These are phyloP conservation scores for Drosera spatulata DNA, from an alignment of 179 eudicot species.

Conservation along the genomic window DNA sequence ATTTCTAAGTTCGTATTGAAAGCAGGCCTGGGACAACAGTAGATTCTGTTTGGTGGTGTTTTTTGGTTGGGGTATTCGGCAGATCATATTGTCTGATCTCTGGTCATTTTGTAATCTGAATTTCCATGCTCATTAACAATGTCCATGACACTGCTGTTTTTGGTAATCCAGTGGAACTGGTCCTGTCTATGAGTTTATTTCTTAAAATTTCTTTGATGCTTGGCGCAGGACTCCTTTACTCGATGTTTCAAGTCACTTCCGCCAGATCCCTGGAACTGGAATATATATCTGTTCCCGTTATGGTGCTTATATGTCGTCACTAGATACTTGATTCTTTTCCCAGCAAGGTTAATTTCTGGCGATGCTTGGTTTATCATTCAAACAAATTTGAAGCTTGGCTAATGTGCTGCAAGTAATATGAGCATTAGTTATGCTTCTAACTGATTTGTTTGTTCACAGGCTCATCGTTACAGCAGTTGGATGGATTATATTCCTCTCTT, in stretches of 20 bases:
- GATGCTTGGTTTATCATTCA: not conserved
- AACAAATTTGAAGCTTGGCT: too few relatives aligned
- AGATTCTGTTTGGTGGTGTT: too few relatives aligned
- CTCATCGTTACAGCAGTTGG: slow-evolving; percentile 67
- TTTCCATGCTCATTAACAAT: too few relatives aligned
- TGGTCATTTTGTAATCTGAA: too few relatives aligned
- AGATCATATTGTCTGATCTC: too few relatives aligned
- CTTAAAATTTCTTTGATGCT: not conserved
- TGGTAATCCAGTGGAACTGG: too few relatives aligned
- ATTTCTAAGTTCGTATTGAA: too few relatives aligned
- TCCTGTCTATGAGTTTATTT: too few relatives aligned
- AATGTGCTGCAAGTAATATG: not conserved
- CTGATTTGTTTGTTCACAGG: slow-evolving; percentile 31
- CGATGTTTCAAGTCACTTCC: slow-evolving; percentile 98
- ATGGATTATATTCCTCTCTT: slow-evolving; percentile 93
- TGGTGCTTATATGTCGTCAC: slow-evolving; percentile 66
- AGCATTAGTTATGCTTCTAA: not conserved
- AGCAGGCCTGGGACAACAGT: too few relatives aligned
- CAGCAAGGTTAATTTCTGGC: slow-evolving; percentile 52
- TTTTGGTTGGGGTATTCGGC: too few relatives aligned
- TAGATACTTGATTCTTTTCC: slow-evolving; percentile 76
- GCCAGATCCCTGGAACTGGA: slow-evolving; percentile 99
- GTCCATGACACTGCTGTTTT: too few relatives aligned
- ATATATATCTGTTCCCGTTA: slow-evolving; percentile 82
- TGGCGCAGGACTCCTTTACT: slow-evolving; percentile 86